phyloP scores from a whole-genome alignment of 1,284 basidiomycete species.

The Tylopilus orsonianus region DNA sequence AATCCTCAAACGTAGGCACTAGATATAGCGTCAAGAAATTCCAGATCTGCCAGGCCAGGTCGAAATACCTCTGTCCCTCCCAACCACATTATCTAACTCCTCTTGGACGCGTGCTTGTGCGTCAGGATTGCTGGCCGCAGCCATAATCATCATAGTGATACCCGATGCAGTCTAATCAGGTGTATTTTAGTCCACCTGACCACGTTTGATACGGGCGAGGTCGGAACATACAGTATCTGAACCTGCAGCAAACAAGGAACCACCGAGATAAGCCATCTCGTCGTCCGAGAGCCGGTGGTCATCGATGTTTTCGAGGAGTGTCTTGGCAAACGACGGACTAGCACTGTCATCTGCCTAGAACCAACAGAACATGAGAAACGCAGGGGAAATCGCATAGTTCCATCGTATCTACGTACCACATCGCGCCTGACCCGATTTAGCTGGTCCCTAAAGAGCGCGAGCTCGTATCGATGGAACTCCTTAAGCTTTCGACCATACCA shows the following conservation, averaged over 20 bases:
- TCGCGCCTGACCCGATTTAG: constrained; percentile 27
- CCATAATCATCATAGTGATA: constrained; percentile 59
- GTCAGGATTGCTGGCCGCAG: constrained; percentile 61
- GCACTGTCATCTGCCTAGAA: constrained; percentile 33
- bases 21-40: too few species aligned
- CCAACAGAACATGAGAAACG: too few species aligned
- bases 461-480: constrained; percentile 54
- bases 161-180: constrained; percentile 49
- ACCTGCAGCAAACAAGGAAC: constrained; percentile 62
- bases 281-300: constrained; percentile 49
- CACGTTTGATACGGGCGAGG: too few species aligned
- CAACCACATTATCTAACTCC: constrained; percentile 59
- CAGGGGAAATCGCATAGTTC: too few species aligned
- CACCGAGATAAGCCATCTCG: constrained; percentile 60
- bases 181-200: not conserved
- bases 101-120: constrained; percentile 55
- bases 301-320: constrained; percentile 50
- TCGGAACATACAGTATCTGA: constrained; percentile 51
- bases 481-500: constrained; percentile 14
- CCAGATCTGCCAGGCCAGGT: too few species aligned
- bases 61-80: constrained; percentile 45
- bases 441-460: constrained; percentile 51
- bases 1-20: constrained; percentile 55
- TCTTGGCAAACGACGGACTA: constrained; percentile 51
- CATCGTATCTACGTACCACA: too few species aligned